Percentiles rank a stretch among this genome's conserved stretches.
Conservation (phyloP, 352 stramenopile species). For the Phytopythium boreale region DNA sequence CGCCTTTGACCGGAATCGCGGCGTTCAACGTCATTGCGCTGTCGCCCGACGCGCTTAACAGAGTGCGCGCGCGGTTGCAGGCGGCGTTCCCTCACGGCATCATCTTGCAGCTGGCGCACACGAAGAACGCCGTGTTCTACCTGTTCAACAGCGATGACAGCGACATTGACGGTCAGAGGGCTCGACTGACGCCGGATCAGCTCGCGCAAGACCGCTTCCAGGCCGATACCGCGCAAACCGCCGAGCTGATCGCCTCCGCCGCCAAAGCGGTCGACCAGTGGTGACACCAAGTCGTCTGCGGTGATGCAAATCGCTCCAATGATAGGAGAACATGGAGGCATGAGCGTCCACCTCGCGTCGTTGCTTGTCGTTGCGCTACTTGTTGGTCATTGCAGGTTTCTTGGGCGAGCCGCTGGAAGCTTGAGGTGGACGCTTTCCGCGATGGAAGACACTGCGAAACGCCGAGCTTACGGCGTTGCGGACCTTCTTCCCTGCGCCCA, state of each 20-base stretch:
- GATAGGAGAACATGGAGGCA: too few species aligned
- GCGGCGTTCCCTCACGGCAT: conserved; percentile 25
- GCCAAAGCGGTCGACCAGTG: neutral
- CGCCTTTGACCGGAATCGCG: conserved; percentile 22
- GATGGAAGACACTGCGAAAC: conserved; percentile 1
- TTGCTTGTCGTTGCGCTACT: neutral
- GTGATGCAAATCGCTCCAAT: neutral
- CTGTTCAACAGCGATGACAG: conserved; percentile 24
- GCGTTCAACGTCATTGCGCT: conserved; percentile 64
- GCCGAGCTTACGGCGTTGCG: conserved; percentile 6
- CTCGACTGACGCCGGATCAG: conserved; percentile 12
- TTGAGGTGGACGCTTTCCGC: neutral
- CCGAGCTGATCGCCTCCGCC: conserved; percentile 11
- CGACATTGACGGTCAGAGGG: neutral
- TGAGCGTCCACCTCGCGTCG: neutral
- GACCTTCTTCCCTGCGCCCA: conserved; percentile 18
- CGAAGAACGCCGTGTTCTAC: conserved; percentile 39
- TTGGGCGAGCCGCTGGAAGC: neutral
- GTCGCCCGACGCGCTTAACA: conserved; percentile 21
- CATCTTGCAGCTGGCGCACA: conserved; percentile 23
- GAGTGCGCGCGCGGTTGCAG: conserved; percentile 22
- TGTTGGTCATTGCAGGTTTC: neutral
- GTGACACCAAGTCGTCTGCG: neutral
- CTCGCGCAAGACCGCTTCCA: conserved; percentile 21
- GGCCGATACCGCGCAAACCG: conserved; percentile 20